A percentile compares a stretch with the other conserved stretches of the same genome.
Conservation (phyloP, 2,329 filamentous ascomycete species). For the Hirsutella minnesotensis region DNA sequence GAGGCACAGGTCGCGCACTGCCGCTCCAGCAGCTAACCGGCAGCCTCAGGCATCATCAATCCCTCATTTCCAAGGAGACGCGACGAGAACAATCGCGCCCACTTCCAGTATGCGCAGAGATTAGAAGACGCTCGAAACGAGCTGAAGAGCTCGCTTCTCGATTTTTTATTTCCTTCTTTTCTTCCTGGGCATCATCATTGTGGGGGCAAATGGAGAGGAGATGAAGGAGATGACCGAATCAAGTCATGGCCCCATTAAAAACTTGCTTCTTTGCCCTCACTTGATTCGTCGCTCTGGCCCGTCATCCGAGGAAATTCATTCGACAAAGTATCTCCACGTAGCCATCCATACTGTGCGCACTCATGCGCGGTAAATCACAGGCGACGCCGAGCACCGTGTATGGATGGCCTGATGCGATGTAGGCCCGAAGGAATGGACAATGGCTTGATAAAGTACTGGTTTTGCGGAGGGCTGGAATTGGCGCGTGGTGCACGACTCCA, state of each 20-base stretch:
- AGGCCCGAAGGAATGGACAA: constrained; percentile 1
- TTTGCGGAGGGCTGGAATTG: constrained; percentile 2
- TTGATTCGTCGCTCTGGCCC: neutral
- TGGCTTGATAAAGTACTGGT: constrained; percentile 1
- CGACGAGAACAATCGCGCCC: neutral
- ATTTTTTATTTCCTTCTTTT: neutral
- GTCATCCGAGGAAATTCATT: neutral
- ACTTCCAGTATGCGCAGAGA: neutral
- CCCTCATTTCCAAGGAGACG: neutral
- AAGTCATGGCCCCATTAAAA: neutral
- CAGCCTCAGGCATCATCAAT: no score
- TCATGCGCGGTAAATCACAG: neutral
- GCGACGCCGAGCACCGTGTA: neutral
- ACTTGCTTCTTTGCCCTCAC: neutral
- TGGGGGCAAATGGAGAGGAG: neutral
- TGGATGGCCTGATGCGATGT: neutral
- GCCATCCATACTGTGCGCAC: neutral
- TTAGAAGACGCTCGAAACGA: neutral
- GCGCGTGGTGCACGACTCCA: neutral
- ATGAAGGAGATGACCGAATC: neutral
- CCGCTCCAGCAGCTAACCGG: no score
- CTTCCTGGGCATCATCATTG: neutral
- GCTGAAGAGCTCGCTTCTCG: neutral
- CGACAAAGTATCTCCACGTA: neutral
- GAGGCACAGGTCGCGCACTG: no score